Evolutionary conservation across 2,329 filamentous ascomycete species (phyloP), one percentile per base, ranked within the genome.

Genomic region (Phaeosphaeria sp.): DNA sequence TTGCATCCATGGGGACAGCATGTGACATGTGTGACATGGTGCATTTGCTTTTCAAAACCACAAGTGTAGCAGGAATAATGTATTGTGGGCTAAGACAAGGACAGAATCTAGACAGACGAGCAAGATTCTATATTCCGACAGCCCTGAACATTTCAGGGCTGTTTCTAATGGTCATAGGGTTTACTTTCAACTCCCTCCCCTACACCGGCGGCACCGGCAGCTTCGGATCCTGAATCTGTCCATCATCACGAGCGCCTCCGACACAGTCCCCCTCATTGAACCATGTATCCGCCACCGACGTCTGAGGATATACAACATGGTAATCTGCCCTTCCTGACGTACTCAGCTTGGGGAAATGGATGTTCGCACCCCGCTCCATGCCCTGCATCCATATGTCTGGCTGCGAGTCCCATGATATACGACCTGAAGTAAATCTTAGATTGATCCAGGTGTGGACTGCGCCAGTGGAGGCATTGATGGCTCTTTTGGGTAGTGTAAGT

Each of bases 401-500:
- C 22, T 52, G 27, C 22, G n/a, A 7, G 21, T 53, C 50, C 49
- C 54, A 61, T 5, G 24, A 25, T 8, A 65, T 67, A 11, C 36
- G 25, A 22, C 61, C 65, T 9, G 59, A 61, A 6, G 49, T 46
- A 4, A 53, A 50, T 7, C 74, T 73, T 1, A 48, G 49, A 63
- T 79, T 78, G 43, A 71, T 69, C 68, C 68, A 79, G 4, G 76
- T 68, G 1, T 25, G 51, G 1, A 64, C 69, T 24, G 75, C 65
- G 8, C 76, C 74, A 6, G 60, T 72, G 63, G 74, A 76, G 60
- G 78, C 77, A 50, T 80, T 67, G 8, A 42, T 21, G 3, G 44
- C 44, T 21, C 30, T 36, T 7, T 6, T 7, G 30, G 5, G 30
- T 36, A 13, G 11, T 5, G 25, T 36, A 6, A 36, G 30, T 36